Evolutionary conservation across 2,329 filamentous ascomycete species (phyloP), one percentile per base, ranked within the genome.

Genomic region (Trichoderma gracile): DNA sequence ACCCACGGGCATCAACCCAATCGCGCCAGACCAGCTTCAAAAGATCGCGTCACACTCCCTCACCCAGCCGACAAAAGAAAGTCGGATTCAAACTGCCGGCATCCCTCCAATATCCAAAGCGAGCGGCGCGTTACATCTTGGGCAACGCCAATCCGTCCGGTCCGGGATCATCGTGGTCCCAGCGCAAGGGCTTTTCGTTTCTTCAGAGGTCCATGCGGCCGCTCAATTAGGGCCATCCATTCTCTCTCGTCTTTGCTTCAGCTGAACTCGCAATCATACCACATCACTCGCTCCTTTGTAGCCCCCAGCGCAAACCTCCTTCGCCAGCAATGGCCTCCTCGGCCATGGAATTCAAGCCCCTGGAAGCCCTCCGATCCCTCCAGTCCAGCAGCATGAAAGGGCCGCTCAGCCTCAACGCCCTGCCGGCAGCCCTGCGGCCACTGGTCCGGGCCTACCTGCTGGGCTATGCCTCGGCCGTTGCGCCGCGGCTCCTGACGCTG

Each of bases 391-490:
- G n/a, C n/a, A n/a, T n/a, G n/a, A n/a, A 58, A 45, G 54, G 64
- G 58, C 64, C 60, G 33, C 42, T 66, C 53, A 53, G 50, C 33
- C 72, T 77, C 55, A 67, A 71, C 33, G 67, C 71, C 50, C 65
- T 87, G 50, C 84, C 85, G 33, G 78, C 81, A 14, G 67, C 80
- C 46, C 74, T 88, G 38, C 81, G 83, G 59, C 86, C 86, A 17
- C 73, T 86, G 25, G 70, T 86, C 61, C 81, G 85, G 65, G 86
- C 86, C 53, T 89, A 86, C 73, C 71, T 86, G 15, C 70, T 88
- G 40, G 86, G 86, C 33, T 89, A 88, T 76, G 81, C 81, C 19
- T 87, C 85, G 58, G 79, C 81, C 40, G 84, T 87, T 8, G 80
- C 78, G 30, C 86, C 86, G 14, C 79, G 85, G 66, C 73, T 88